Evolutionary conservation across 139 green algal species (phyloP), one percentile per base, ranked within the genome.

Genomic region (Chlamydomonas eustigma): DNA sequence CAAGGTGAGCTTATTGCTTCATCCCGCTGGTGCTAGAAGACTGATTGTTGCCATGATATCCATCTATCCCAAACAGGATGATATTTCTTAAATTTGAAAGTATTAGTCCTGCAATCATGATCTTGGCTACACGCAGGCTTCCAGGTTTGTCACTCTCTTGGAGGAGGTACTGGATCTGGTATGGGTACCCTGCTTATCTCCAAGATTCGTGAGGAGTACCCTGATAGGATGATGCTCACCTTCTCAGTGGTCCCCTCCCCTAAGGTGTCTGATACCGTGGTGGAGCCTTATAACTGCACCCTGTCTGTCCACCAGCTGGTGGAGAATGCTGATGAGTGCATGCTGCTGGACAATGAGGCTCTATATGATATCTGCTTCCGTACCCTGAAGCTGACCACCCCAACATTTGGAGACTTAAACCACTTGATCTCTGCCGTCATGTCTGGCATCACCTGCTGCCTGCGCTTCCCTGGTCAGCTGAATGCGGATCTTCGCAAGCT

Each of bases 261-360:
- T 77, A 99, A 99, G 89, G 93, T 99, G 86, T 99, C 95, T 32
- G 96, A 99, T 89, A 98, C 96, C 6, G 96, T 99, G 37, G 96
- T 99, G 66, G 96, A 99, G 91, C 96, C 96, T 65, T 99, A 99
- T 91, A 99, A 99, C 78, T 96, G 96, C 78, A 99, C 96, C 44
- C 90, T 99, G 67, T 99, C 96, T 24, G 96, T 99, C 2, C 96
- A 99, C 84, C 96, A 95, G 81, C 77, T 99, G 83, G 96, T 99
- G 63, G 94, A 98, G 84, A 97, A 97, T 75, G 93, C 94, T 37
- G 93, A 98, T 64, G 94, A 97, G 90, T 97, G 91, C 88, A 97
- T 98, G 90, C 87, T 97, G 35, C 86, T 97, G 6, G 89, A 93
- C 65, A 93, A 93, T 80, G 90, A 94, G 85, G 90, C 91, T 1